These are phyloP conservation scores for Inga leiocalycina DNA, from an alignment of 306 rosid species.

Conservation along the genomic window DNA sequence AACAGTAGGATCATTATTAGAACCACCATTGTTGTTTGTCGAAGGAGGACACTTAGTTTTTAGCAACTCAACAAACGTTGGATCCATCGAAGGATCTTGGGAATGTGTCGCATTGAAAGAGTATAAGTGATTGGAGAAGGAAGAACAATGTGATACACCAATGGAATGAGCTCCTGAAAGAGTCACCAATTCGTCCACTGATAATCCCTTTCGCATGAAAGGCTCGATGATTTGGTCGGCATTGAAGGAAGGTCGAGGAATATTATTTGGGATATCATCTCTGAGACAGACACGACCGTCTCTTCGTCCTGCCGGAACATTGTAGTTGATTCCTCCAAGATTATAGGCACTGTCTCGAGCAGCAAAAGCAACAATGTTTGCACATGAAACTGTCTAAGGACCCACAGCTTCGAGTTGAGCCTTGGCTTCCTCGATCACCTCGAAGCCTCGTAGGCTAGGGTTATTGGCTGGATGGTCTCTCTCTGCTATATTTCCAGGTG, in stretches of 20 bases:
- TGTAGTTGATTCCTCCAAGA: not conserved
- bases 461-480: conserved; percentile 36
- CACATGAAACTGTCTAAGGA: too few species aligned
- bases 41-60: conserved; percentile 39
- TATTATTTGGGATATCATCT: not conserved
- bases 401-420: too few species aligned
- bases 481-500: conserved; percentile 38
- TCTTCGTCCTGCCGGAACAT: not conserved
- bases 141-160: not conserved
- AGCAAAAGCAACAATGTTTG: too few species aligned
- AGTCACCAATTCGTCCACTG: not conserved
- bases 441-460: conserved; percentile 45
- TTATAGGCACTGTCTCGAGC: not conserved
- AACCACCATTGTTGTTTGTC: not conserved
- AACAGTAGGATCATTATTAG: not conserved
- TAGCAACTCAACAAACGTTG: conserved; percentile 13
- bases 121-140: conserved; percentile 7
- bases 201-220: not conserved
- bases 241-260: not conserved
- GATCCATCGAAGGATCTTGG: not conserved
- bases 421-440: conserved; percentile 49
- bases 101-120: conserved; percentile 33
- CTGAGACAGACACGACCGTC: not conserved
- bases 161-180: not conserved
- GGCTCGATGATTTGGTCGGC: not conserved